phyloP scores from a whole-genome alignment of 495 filamentous ascomycete species.

The Lasiosphaeriaceae sp. region DNA sequence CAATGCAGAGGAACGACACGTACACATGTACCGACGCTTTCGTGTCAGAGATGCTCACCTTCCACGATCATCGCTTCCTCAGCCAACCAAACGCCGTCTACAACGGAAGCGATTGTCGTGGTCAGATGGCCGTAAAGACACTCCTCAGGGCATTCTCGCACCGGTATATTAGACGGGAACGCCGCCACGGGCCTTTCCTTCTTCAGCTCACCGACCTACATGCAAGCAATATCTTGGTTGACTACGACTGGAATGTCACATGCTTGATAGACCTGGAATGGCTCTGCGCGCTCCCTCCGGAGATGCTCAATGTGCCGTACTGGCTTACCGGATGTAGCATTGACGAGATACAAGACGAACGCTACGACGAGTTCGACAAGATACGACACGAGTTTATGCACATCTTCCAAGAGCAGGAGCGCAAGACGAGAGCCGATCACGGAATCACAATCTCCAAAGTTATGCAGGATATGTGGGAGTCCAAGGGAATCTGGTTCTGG shows the following conservation, averaged over 20 bases:
- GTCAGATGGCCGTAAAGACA: slow-evolving; percentile 23
- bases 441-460: slow-evolving; percentile 2
- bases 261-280: slow-evolving; percentile 25
- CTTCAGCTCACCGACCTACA: slow-evolving; percentile 22
- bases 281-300: slow-evolving; percentile 24
- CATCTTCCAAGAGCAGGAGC: background rate
- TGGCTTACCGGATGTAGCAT: slow-evolving; percentile 27
- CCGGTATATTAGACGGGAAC: slow-evolving; percentile 18
- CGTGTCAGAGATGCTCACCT: slow-evolving; percentile 22
- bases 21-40: slow-evolving; percentile 24
- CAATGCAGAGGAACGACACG: slow-evolving; percentile 21
- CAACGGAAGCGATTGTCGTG: slow-evolving; percentile 18
- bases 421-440: background rate
- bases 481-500: slow-evolving; percentile 24
- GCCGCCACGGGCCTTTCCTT: slow-evolving; percentile 16
- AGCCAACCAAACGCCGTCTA: slow-evolving; percentile 27
- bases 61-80: slow-evolving; percentile 28
- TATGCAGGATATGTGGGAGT: slow-evolving; percentile 18
- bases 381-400: slow-evolving; percentile 15
- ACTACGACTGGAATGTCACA: slow-evolving; percentile 30
- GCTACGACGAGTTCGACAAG: slow-evolving; percentile 5
- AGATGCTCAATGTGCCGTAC: slow-evolving; percentile 26
- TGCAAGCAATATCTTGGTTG: slow-evolving; percentile 34
- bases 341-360: slow-evolving; percentile 14
- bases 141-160: slow-evolving; percentile 24